Conservation (phyloP, 1,284 basidiomycete genomes). For the Ceratobasidium sp. region DNA sequence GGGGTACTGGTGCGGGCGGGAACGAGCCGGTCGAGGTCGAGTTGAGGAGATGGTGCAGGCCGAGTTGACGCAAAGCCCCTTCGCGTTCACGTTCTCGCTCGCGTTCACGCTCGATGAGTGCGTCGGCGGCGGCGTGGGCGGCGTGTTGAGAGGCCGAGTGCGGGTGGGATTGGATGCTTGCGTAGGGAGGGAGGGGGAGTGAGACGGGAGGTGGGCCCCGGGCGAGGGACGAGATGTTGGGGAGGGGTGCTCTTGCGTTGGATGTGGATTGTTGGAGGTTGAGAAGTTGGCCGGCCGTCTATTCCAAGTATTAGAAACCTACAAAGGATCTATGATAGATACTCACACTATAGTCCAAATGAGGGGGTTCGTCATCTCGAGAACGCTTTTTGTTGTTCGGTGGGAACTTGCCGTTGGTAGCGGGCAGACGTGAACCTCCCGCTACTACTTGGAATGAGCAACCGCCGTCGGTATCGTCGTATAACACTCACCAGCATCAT, state of each 20-base stretch:
- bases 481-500: constrained; percentile 53
- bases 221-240: constrained; percentile 29
- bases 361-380: constrained; percentile 37
- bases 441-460: background rate
- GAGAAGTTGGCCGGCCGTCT: constrained; percentile 31
- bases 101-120: constrained; percentile 40
- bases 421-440: background rate
- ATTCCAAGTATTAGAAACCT: background rate
- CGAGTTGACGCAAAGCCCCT: constrained; percentile 43
- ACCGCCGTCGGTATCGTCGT: background rate
- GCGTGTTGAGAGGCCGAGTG: no score
- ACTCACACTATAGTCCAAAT: constrained; percentile 28
- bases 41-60: constrained; percentile 38
- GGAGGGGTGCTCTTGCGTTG: constrained; percentile 12
- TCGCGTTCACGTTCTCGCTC: constrained; percentile 43
- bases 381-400: constrained; percentile 27
- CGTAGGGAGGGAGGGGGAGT: constrained; percentile 31
- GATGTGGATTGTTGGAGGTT: constrained; percentile 20
- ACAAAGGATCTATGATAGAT: no score
- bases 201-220: constrained; percentile 28
- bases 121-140: constrained; percentile 22
- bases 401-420: constrained; percentile 28
- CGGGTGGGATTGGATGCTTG: constrained; percentile 8
- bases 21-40: background rate
- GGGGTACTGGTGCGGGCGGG: background rate